These are phyloP conservation scores for Hanseniaspora hatyaiensis DNA, from an alignment of 805 yeast species.

Conservation along the genomic window DNA sequence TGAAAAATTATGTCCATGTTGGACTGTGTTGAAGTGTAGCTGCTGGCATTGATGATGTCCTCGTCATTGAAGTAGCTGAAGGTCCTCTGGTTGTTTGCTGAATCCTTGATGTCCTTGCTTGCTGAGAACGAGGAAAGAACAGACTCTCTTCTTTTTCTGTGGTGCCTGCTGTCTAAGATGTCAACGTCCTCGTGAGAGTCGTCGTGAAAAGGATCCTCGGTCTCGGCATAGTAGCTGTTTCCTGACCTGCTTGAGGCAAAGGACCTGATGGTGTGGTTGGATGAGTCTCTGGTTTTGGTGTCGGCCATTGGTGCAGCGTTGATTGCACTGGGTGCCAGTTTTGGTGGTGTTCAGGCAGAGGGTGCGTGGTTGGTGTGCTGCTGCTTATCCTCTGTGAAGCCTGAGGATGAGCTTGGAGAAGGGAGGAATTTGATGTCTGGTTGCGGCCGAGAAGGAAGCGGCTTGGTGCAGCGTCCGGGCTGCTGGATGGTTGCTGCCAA, in stretches of 20 bases:
- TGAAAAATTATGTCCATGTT: conserved; percentile 38
- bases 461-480: no score
- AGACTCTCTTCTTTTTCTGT: conserved; percentile 14
- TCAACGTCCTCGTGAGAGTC: background rate
- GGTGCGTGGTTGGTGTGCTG: no score
- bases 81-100: background rate
- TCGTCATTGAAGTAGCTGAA: conserved; percentile 76
- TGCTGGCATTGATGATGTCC: conserved; percentile 78
- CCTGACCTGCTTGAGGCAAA: background rate
- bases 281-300: background rate
- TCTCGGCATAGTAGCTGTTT: conserved; percentile 6
- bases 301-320: no score
- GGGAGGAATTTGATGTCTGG: no score
- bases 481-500: no score
- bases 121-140: background rate
- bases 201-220: conserved; percentile 12
- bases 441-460: no score
- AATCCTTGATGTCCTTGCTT: conserved; percentile 2
- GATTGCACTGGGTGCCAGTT: no score
- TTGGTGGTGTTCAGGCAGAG: no score
- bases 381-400: no score
- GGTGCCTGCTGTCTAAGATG: background rate
- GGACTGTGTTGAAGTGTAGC: conserved; percentile 62
- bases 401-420: no score
- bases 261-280: conserved; percentile 3